Conservation (phyloP, 176 grass and related monocot genomes). For the Ananas comosus region DNA sequence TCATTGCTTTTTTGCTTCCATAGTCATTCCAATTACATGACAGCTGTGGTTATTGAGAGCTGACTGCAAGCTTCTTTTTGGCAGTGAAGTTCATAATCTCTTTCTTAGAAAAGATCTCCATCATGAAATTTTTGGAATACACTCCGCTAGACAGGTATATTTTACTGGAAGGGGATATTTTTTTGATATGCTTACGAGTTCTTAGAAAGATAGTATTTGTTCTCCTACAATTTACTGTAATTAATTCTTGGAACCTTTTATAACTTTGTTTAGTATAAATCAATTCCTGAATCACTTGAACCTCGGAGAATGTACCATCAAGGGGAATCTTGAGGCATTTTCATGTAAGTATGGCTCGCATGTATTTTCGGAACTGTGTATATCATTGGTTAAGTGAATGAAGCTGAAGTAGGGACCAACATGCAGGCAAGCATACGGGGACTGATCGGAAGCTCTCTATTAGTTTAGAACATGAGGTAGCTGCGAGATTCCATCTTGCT, state of each 20-base stretch:
- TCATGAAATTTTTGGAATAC: conserved; percentile 99
- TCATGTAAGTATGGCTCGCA: conserved; percentile 14
- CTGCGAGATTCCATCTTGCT: background rate
- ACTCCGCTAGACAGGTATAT: conserved; percentile 72
- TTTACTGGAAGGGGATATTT: background rate
- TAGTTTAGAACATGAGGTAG: conserved; percentile 85
- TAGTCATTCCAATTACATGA: background rate
- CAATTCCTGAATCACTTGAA: conserved; percentile 16
- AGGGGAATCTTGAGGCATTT: conserved; percentile 22
- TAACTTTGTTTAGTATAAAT: conserved; percentile 12
- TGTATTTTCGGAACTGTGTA: conserved; percentile 5
- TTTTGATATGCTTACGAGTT: background rate
- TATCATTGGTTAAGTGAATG: background rate
- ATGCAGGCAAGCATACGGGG: conserved; percentile 72
- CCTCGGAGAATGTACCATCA: conserved; percentile 19
- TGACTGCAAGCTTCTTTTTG: background rate
- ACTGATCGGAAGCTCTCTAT: conserved; percentile 83
- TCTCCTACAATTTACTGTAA: background rate
- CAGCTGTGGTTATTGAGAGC: background rate
- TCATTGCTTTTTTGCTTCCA: background rate
- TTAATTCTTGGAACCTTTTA: background rate
- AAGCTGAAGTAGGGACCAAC: background rate
- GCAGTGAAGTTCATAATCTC: background rate
- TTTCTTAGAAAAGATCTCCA: background rate
- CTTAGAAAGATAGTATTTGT: background rate